Percentiles rank a stretch among this genome's conserved stretches.
Conservation (phyloP, 805 yeast species). For the Nakazawaea populi region DNA sequence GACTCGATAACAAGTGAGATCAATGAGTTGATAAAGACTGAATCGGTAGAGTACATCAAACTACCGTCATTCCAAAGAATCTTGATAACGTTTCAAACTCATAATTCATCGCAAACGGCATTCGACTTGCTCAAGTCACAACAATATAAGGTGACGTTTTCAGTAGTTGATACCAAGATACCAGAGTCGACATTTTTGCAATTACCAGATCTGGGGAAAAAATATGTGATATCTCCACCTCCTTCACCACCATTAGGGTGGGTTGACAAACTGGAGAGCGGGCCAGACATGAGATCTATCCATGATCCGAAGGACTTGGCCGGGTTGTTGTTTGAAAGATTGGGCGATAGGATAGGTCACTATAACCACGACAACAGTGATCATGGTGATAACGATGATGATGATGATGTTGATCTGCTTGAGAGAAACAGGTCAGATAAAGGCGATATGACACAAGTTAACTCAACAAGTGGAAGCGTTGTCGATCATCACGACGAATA, state of each 20-base stretch:
- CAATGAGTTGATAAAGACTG: constrained; percentile 9
- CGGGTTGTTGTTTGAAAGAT: constrained; percentile 8
- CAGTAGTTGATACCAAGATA: constrained; percentile 2
- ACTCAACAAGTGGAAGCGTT: neutral
- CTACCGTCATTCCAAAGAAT: constrained; percentile 22
- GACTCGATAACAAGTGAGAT: neutral
- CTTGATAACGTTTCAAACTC: constrained; percentile 19
- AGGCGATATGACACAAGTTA: too few species aligned
- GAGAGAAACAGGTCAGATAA: too few species aligned
- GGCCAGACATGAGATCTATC: constrained; percentile 6
- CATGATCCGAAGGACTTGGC: constrained; percentile 10
- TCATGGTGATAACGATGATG: neutral
- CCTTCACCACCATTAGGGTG: constrained; percentile 13
- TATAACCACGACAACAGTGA: neutral
- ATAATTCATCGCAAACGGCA: constrained; percentile 12
- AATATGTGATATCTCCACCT: constrained; percentile 13
- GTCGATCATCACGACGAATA: neutral
- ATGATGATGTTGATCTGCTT: too few species aligned
- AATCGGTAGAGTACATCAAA: constrained; percentile 15
- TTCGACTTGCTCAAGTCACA: constrained; percentile 13
- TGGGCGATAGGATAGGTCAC: constrained; percentile 9
- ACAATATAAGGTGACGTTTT: constrained; percentile 12
- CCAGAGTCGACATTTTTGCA: constrained; percentile 8
- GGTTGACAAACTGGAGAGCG: constrained; percentile 7
- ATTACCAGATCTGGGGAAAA: constrained; percentile 12